phyloP scores from a whole-genome alignment of 208 protist species.

The Entamoeba invadens region DNA sequence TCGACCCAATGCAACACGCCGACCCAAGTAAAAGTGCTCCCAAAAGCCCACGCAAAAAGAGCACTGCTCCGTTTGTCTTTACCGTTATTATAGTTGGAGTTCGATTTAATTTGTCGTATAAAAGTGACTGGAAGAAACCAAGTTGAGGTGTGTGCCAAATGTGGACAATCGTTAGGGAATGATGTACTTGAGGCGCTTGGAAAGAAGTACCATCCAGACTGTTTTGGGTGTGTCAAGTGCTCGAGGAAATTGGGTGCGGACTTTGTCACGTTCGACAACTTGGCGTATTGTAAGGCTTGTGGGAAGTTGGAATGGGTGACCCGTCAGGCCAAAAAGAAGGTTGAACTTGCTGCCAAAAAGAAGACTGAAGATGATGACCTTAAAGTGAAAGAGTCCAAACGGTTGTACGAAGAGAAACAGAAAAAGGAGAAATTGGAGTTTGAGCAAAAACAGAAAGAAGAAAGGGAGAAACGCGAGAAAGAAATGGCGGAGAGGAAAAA shows the following conservation, averaged over 20 bases:
- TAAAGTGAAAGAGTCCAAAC: not conserved
- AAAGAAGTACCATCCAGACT: not conserved
- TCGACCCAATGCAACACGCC: too few species aligned
- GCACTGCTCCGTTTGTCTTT: too few species aligned
- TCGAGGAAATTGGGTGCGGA: not conserved
- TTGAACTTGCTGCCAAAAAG: not conserved
- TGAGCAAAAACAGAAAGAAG: not conserved
- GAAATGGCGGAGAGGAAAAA: not conserved
- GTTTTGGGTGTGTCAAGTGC: not conserved
- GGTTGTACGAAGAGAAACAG: not conserved
- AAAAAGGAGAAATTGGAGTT: not conserved
- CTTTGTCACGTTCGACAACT: not conserved
- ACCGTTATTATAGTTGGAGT: too few species aligned
- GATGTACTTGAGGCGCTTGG: not conserved
- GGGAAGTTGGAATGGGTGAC: not conserved
- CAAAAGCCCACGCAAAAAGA: too few species aligned
- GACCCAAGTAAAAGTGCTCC: too few species aligned
- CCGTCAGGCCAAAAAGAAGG: not conserved
- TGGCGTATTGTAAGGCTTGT: not conserved
- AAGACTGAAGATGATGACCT: not conserved
- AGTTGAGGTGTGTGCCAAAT: not conserved
- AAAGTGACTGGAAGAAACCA: not conserved
- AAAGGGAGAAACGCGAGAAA: not conserved
- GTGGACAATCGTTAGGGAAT: not conserved
- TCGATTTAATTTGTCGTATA: too few species aligned